Base-by-base conservation (phyloP, 176 grass and related monocot genomes). In the Hsuehochloa calcarea region DNA sequence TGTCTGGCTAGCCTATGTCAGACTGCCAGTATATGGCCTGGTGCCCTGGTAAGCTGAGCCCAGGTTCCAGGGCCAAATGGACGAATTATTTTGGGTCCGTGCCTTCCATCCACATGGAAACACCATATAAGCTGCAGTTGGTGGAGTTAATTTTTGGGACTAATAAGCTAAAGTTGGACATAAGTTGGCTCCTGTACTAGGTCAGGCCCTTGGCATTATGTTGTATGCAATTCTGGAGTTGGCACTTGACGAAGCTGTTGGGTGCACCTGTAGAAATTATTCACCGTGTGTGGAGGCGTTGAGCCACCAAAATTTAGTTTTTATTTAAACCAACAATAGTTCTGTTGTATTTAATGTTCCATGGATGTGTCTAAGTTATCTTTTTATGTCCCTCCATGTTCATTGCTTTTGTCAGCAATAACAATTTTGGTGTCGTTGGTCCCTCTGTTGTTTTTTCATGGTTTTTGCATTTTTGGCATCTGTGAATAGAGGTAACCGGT, bases 261-360 rank as follows among this genome's bases (percentile, higher is more conserved):
- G 45, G 10, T 73, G 44, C 10, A 14, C 54, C 55, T 31, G 22
- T 54, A 81, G 68, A 81, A 74, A 87, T 74, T 16, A 81, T 8
- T 44, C 49, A 40, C n/a, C 31, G 0, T 72, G 34, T 55, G 15
- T 78, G 25, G 52, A 71, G 0, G 31, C 17, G 27, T 35, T 5
- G n/a, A 34, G 27, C 4, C 46, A 12, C 7, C 15, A 55, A 58
- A 47, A 46, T 52, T 1, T 77, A 31, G 27, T 39, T 27, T 78
- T 46, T 19, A 65, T 22, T 9, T 64, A 45, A 67, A 50, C 45
- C 10, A 51, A n/a, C 12, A 64, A 20, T 12, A 51, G 0, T 85
- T 40, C 1, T 35, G 27, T 29, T 78, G 1, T 44, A 75, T 64
- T 80, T 9, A 26, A 29, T 17, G 16, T 41, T 65, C 31, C 14